Conservation (phyloP, 1,284 basidiomycete species). For the Psilocybe mexicana region DNA sequence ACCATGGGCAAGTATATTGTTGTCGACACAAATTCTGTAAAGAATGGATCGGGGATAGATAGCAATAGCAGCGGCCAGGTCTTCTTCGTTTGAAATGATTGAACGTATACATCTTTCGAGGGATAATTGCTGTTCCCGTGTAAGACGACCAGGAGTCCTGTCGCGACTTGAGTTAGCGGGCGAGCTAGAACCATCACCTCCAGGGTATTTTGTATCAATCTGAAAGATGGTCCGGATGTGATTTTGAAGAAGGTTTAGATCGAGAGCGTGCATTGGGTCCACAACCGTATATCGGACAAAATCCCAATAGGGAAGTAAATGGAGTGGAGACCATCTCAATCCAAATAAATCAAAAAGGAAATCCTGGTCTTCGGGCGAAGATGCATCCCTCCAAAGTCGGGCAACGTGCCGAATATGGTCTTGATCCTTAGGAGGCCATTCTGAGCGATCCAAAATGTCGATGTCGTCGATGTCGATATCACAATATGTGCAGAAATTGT, state of each 20-base stretch:
- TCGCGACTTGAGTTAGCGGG: neutral
- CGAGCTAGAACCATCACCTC: slow-evolving; percentile 19
- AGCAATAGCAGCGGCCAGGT: slow-evolving; percentile 13
- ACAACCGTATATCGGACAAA: slow-evolving; percentile 30
- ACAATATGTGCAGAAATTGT: slow-evolving; percentile 37
- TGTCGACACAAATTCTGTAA: slow-evolving; percentile 22
- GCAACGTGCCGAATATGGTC: slow-evolving; percentile 21
- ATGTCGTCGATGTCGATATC: slow-evolving; percentile 27
- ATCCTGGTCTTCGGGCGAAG: slow-evolving; percentile 10
- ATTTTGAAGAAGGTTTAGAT: slow-evolving; percentile 28
- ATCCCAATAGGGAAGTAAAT: slow-evolving; percentile 37
- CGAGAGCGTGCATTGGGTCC: slow-evolving; percentile 38
- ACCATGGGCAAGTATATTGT: slow-evolving; percentile 9
- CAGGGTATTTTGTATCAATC: slow-evolving; percentile 21
- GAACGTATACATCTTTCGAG: slow-evolving; percentile 11
- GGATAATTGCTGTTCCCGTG: neutral
- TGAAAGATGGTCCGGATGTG: slow-evolving; percentile 30
- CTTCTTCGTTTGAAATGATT: slow-evolving; percentile 4
- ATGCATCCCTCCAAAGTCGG: slow-evolving; percentile 21
- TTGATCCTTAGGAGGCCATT: slow-evolving; percentile 23
- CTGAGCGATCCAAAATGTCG: slow-evolving; percentile 23
- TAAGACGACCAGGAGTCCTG: neutral
- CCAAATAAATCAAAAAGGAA: slow-evolving; percentile 20
- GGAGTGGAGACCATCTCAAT: slow-evolving; percentile 26
- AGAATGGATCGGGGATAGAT: slow-evolving; percentile 15